Conservation (phyloP, 176 grass and related monocot species). For the Olyra latifolia region DNA sequence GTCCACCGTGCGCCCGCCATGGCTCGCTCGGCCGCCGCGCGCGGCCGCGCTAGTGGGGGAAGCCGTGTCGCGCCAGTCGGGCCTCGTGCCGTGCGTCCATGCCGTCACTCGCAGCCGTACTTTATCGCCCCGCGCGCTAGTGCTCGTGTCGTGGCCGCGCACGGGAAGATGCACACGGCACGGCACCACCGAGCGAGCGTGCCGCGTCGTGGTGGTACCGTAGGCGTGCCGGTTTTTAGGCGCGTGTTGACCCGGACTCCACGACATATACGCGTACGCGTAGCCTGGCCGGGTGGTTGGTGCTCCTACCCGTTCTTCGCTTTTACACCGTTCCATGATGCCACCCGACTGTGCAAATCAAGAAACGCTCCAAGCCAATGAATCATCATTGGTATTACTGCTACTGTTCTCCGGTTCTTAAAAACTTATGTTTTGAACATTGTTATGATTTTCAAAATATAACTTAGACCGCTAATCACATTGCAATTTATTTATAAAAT, state of each 20-base stretch:
- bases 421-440: too few species aligned
- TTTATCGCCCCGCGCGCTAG: not conserved
- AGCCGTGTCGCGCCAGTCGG: not conserved
- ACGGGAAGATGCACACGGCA: not conserved
- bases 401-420: too few species aligned
- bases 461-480: too few species aligned
- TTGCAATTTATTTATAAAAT: too few species aligned
- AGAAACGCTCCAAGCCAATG: not conserved
- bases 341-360: not conserved
- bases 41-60: not conserved
- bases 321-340: not conserved
- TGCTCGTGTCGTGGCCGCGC: not conserved
- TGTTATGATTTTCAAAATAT: too few species aligned
- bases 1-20: not conserved
- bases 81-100: not conserved
- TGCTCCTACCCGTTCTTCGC: not conserved
- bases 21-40: not conserved
- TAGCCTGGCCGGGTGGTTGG: not conserved
- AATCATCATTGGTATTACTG: not conserved
- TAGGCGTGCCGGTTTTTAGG: not conserved
- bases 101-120: not conserved
- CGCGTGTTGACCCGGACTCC: not conserved
- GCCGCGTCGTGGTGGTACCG: not conserved
- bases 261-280: not conserved
- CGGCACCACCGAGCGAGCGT: not conserved